phyloP scores from a whole-genome alignment of 2,329 filamentous ascomycete species.

The Periconia digitata region DNA sequence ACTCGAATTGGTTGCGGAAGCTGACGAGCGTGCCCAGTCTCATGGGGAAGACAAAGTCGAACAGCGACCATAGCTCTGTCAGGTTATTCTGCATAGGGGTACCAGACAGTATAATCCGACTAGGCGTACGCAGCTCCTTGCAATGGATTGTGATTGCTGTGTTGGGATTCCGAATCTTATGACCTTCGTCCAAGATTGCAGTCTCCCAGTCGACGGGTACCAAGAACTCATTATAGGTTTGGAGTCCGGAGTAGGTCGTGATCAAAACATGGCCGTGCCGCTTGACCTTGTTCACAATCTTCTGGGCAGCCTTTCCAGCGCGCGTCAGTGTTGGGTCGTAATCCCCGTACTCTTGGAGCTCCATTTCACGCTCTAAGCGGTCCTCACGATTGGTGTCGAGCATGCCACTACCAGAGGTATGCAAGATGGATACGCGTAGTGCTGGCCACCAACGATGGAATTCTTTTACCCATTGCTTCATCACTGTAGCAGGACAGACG shows the following conservation, averaged over 20 bases:
- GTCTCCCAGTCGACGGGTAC: constrained; percentile 88
- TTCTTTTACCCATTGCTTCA: constrained; percentile 97
- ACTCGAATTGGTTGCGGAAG: constrained; percentile 89
- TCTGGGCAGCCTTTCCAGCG: constrained; percentile 69
- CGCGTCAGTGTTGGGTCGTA: constrained; percentile 49
- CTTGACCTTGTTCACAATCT: constrained; percentile 79
- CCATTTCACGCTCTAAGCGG: constrained; percentile 64
- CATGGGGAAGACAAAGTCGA: constrained; percentile 98
- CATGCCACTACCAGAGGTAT: constrained; percentile 96
- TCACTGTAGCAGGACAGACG: constrained; percentile 89
- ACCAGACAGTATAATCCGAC: constrained; percentile 89
- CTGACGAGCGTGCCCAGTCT: constrained; percentile 86
- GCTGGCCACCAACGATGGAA: constrained; percentile 99
- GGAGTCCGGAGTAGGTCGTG: constrained; percentile 94
- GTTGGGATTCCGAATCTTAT: constrained; percentile 97
- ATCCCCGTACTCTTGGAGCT: constrained; percentile 49
- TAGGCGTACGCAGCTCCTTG: constrained; percentile 88
- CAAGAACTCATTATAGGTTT: constrained; percentile 82
- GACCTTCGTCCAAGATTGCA: constrained; percentile 92
- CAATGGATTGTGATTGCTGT: constrained; percentile 92
- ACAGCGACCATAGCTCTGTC: constrained; percentile 92
- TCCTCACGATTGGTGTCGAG: constrained; percentile 69
- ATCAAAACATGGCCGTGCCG: constrained; percentile 88
- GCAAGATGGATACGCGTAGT: constrained; percentile 90
- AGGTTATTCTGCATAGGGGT: constrained; percentile 98